Conservation (phyloP, 352 stramenopile species). For the Lagenidium giganteum region DNA sequence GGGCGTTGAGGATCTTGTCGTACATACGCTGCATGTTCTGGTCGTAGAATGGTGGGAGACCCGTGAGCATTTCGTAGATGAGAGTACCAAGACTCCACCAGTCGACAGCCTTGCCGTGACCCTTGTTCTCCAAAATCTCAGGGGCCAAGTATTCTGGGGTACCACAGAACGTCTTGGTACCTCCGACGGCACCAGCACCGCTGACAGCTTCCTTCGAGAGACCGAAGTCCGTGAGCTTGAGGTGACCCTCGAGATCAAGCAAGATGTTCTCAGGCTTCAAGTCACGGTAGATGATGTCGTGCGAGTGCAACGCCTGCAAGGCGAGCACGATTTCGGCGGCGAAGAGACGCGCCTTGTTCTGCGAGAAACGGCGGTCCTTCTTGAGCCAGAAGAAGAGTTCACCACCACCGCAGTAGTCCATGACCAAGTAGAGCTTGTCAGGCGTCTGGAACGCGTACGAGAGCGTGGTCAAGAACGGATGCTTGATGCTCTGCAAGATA, state of each 20-base stretch:
- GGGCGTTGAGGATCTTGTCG: constrained; percentile 91
- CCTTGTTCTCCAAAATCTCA: constrained; percentile 94
- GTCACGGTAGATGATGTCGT: constrained; percentile 96
- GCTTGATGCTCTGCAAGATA: constrained; percentile 91
- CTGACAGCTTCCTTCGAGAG: constrained; percentile 92
- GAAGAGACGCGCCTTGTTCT: constrained; percentile 90
- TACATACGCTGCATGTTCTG: constrained; percentile 94
- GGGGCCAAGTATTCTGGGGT: constrained; percentile 94
- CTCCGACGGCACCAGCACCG: constrained; percentile 66
- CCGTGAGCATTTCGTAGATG: constrained; percentile 93
- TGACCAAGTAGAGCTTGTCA: constrained; percentile 92
- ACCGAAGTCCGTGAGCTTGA: constrained; percentile 94
- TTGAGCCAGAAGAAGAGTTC: constrained; percentile 96
- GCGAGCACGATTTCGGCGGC: constrained; percentile 92
- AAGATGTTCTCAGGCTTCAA: constrained; percentile 97
- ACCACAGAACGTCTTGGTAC: constrained; percentile 90
- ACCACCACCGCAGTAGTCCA: constrained; percentile 93
- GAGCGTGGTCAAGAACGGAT: constrained; percentile 87
- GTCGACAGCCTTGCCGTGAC: constrained; percentile 86
- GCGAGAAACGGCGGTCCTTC: constrained; percentile 90
- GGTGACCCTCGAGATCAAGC: constrained; percentile 91
- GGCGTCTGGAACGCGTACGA: constrained; percentile 87
- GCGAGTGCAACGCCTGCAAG: constrained; percentile 89
- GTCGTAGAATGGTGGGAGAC: constrained; percentile 91
- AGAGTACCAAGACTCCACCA: constrained; percentile 92